phyloP scores from a whole-genome alignment of 139 green algal genomes.

The Desmodesmus armatus region DNA sequence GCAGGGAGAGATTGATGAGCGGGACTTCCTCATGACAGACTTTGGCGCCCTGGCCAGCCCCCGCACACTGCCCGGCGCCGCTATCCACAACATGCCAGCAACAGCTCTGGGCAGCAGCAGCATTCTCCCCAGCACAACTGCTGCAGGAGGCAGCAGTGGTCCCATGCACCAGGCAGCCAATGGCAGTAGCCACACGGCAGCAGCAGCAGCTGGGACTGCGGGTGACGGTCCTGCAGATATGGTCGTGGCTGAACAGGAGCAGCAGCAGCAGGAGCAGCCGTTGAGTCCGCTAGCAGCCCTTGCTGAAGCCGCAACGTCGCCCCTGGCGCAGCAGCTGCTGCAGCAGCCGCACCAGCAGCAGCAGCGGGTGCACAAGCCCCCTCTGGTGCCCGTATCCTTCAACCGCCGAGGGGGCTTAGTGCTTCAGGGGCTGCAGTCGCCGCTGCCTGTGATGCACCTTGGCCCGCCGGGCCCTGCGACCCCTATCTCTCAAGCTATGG shows the following conservation, averaged over 20 bases:
- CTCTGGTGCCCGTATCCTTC: neutral
- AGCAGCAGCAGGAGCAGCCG: neutral
- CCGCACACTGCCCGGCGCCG: conserved; percentile 5
- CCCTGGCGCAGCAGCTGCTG: neutral
- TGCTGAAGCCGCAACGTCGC: neutral
- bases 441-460: conserved; percentile 56
- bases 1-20: conserved; percentile 60
- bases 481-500: conserved; percentile 67
- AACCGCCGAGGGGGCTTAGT: neutral
- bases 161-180: too few species aligned
- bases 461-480: conserved; percentile 39
- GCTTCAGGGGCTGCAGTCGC: conserved; percentile 50
- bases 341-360: neutral
- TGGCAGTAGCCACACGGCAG: too few species aligned
- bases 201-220: too few species aligned
- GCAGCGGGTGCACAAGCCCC: conserved; percentile 16
- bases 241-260: too few species aligned
- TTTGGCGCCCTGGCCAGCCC: conserved; percentile 55
- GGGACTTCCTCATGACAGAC: conserved; percentile 58
- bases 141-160: too few species aligned
- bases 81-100: neutral
- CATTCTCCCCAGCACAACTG: neutral
- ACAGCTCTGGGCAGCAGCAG: neutral
- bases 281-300: conserved; percentile 7
- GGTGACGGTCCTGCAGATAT: too few species aligned